These are phyloP conservation scores for Penicillium maclennaniae DNA, from an alignment of 495 filamentous ascomycete species.

Conservation along the genomic window DNA sequence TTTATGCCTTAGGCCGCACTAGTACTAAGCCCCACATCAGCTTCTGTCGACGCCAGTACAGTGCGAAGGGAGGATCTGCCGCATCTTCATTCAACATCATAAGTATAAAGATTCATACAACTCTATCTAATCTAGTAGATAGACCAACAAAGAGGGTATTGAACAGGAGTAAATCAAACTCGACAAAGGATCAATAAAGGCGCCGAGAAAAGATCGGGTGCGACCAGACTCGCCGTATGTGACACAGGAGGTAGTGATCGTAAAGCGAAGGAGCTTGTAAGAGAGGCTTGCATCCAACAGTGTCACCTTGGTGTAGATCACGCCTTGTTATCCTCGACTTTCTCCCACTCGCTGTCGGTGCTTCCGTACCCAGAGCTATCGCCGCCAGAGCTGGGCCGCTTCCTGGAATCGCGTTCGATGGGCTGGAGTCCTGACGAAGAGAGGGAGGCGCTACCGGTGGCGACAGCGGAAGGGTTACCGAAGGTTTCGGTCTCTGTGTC, in stretches of 20 bases:
- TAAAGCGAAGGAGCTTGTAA: neutral
- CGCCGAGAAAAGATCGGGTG: neutral
- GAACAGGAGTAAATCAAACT: neutral
- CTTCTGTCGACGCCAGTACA: neutral
- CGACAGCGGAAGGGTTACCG: constrained; percentile 14
- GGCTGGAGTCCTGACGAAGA: constrained; percentile 28
- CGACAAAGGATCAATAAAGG: neutral
- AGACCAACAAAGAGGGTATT: neutral
- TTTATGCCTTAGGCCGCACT: neutral
- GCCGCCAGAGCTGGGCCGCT: constrained; percentile 39
- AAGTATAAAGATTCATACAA: constrained; percentile 1
- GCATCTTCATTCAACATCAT: neutral
- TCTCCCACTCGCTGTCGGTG: constrained; percentile 57
- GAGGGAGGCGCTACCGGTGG: constrained; percentile 21
- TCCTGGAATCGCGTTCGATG: constrained; percentile 33
- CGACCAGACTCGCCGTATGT: neutral
- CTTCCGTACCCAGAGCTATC: constrained; percentile 50
- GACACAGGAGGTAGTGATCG: neutral
- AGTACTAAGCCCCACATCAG: neutral
- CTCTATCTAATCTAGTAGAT: constrained; percentile 3
- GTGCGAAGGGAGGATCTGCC: neutral
- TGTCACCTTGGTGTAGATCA: neutral
- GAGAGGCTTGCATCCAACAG: neutral
- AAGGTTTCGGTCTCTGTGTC: constrained; percentile 50
- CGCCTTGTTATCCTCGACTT: constrained; percentile 39